Base-by-base conservation (phyloP, 768 basidiomycete species). In the Leccinum boreale region DNA sequence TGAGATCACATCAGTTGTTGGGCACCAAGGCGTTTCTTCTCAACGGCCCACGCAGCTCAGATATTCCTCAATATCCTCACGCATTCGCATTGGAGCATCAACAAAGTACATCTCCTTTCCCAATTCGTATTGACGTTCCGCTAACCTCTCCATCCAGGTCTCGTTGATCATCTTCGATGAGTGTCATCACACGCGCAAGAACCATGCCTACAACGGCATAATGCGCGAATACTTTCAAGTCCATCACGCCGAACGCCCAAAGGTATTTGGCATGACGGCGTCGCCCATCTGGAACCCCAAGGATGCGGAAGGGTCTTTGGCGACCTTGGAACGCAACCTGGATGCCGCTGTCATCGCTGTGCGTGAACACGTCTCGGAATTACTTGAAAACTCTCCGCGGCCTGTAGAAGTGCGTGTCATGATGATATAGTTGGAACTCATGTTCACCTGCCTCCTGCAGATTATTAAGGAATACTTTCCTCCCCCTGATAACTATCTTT, bases 241-340 rank as follows among this genome's bases (percentile, higher is more conserved):
- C 46, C 77, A 73, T 42, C 65, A 44, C 26, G 51, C 65, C 1
- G 65, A 74, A 19, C 78, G 87, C n/a, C 90, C 91, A 10, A 92
- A 90, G 68, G 78, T 96, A n/a, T 91, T 95, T 59, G 94, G 94
- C 3, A 89, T 96, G 86, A 95, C 94, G 0, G 94, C 94, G 0
- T 93, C 90, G 17, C 93, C 93, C 0, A 85, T 93, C 24, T 92
- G 89, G 87, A 89, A 90, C 60, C 79, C 84, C 12, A 86, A 82
- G 60, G 81, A 91, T 53, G 84, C 90, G 0, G 70, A 75, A 19
- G 80, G 80, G 23, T 89, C 89, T 3, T 73, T 95, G 19, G 67
- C 75, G 21, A 77, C 77, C 0, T 75, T 93, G 3, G 90, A 94
- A 69, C 74, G 75, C 45, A 91, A 88, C 62, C 63, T 93, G 70